These are phyloP conservation scores for Alisma plantagoaquatica DNA, from an alignment of 106 monocot species.

Conservation along the genomic window DNA sequence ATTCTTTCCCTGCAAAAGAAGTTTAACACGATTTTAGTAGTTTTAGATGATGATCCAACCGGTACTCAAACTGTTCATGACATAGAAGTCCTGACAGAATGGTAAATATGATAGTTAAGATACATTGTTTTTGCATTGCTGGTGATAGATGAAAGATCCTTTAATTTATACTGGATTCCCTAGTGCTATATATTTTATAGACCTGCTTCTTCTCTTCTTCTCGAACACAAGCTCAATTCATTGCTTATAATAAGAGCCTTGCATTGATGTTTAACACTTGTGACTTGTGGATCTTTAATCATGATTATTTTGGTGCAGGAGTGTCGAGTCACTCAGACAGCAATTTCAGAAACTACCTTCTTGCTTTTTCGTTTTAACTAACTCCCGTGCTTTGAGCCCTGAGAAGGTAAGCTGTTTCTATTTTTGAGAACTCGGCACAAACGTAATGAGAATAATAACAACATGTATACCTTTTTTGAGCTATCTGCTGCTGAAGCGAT, in stretches of 20 bases:
- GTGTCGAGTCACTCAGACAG: slow-evolving; percentile 45
- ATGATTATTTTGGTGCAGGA: slow-evolving; percentile 40
- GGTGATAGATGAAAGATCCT: not conserved
- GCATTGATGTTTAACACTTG: no score
- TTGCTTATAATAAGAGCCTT: no score
- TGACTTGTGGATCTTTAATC: not conserved
- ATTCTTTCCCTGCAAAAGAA: slow-evolving; percentile 24
- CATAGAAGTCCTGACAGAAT: slow-evolving; percentile 90
- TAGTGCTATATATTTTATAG: no score
- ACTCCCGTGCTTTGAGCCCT: slow-evolving; percentile 76
- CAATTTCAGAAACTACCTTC: slow-evolving; percentile 51
- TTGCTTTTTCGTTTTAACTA: slow-evolving; percentile 94
- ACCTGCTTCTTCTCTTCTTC: no score
- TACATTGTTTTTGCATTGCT: not conserved
- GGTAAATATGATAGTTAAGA: slow-evolving; percentile 34
- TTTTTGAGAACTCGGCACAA: no score
- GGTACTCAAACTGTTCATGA: slow-evolving; percentile 98
- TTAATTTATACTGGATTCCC: no score
- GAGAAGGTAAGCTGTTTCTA: slow-evolving; percentile 58
- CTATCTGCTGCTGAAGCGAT: no score
- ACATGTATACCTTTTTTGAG: no score
- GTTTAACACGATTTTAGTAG: slow-evolving; percentile 55
- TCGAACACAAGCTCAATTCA: no score
- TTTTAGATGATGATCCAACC: slow-evolving; percentile 96
- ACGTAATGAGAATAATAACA: no score